Base-by-base conservation (phyloP, 2,329 filamentous ascomycete species). In the Colletotrichum theobromicola region DNA sequence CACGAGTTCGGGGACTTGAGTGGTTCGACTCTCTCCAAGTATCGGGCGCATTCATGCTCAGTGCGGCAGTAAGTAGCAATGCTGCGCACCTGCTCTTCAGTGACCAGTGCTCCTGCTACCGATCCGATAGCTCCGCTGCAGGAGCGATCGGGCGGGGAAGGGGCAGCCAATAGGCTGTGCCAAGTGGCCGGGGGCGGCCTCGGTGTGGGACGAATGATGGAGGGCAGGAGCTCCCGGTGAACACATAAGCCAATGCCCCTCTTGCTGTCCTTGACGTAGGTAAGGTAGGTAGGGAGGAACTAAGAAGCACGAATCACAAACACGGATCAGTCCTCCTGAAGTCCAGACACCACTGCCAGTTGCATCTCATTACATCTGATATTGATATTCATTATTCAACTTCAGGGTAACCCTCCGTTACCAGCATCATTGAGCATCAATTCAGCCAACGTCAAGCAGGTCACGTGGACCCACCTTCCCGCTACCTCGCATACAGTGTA, bases 111-210 rank as follows among this genome's bases (percentile, higher is more conserved):
- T 68, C 26, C 46, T 50, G 28, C 42, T 57, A 55, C 65, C 70
- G 70, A 72, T 72, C 70, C 70, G 42, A 69, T 62, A 58, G 70
- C 70, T 69, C 70, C 70, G 65, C 61, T 61, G 67, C 67, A 66
- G 55, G 67, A 70, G 34, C 71, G 60, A 64, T 64, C 35, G 34
- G 50, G 62, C 53, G 28, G 53, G 62, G 67, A 62, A 32, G 55
- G 26, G 30, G 24, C n/a, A 30, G 30, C 63, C 72, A 67, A 72
- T 75, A 62, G 69, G 58, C 32, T 35, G 21, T 26, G 15, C 30
- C 13, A 67, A 4, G 16, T 21, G 30, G 10, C 12, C 34, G 5
- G 8, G 69, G 63, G 63, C 18, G 15, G 7, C 4, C 18, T 63
- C 72, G 72, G 72, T 75, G 30, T 35, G 32, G n/a, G 9, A 3